A percentile compares a stretch with the other conserved stretches of the same genome.
phyloP scores from a whole-genome alignment of 345 rosid genomes.

The Citrus reticulata region DNA sequence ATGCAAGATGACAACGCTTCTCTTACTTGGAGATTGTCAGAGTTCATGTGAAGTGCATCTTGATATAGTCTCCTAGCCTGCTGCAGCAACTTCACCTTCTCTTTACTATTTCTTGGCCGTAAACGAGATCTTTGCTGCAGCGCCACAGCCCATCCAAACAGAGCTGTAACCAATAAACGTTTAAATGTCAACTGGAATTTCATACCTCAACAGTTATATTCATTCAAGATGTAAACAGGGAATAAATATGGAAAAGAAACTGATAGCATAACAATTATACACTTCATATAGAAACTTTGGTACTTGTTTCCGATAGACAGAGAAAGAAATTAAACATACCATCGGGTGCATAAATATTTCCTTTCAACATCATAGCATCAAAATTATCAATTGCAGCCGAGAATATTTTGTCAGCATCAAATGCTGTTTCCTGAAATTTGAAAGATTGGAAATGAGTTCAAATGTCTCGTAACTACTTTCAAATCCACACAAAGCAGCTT shows the following conservation, averaged over 20 bases:
- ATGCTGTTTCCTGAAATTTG: too few species aligned
- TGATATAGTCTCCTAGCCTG: slow-evolving; percentile 62
- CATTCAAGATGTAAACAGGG: background rate
- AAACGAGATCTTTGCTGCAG: slow-evolving; percentile 69
- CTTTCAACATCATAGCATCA: too few species aligned
- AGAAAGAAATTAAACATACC: too few species aligned
- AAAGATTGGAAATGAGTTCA: too few species aligned
- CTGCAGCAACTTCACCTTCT: slow-evolving; percentile 55
- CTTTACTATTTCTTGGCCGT: slow-evolving; percentile 46
- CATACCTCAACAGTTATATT: background rate
- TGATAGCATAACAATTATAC: too few species aligned
- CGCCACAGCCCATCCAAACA: slow-evolving; percentile 60
- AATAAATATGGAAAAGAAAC: background rate
- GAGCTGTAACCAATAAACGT: slow-evolving; percentile 36
- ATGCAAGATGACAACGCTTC: slow-evolving; percentile 52
- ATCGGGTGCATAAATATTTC: too few species aligned
- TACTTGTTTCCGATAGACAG: too few species aligned
- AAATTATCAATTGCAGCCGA: too few species aligned
- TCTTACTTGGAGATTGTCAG: slow-evolving; percentile 42
- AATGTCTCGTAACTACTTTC: too few species aligned
- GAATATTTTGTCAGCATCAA: too few species aligned
- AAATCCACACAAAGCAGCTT: too few species aligned
- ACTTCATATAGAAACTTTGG: too few species aligned
- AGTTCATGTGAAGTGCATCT: slow-evolving; percentile 65
- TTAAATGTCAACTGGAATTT: background rate